Percentiles rank a stretch among this genome's conserved stretches.
Evolutionary conservation across 1,284 basidiomycete genomes (phyloP).

Genomic region (Ganoderma leucocontextum): DNA sequence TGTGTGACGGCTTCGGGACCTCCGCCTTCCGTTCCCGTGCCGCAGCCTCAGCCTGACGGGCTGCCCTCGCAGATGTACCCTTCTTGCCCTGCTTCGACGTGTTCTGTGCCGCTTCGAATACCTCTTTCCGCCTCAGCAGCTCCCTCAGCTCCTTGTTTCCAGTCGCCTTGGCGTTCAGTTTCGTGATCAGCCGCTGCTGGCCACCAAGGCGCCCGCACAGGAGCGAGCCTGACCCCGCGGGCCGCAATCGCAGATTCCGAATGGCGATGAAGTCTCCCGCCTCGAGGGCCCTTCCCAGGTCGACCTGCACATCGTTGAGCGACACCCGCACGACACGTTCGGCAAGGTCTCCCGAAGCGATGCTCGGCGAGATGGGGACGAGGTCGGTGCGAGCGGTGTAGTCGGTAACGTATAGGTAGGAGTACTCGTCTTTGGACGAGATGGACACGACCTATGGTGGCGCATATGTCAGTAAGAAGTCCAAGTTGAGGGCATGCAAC

Average conservation of each 20-base stretch:
- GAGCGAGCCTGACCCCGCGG: conserved; percentile 39
- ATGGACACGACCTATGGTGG: conserved; percentile 55
- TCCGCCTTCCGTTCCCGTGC: neutral
- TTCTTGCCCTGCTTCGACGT: conserved; percentile 24
- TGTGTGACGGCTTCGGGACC: neutral
- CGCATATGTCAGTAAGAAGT: conserved; percentile 5
- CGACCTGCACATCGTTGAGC: conserved; percentile 57
- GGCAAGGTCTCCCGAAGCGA: conserved; percentile 42
- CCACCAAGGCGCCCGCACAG: conserved; percentile 64
- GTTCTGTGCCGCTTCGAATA: conserved; percentile 26
- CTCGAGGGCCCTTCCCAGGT: conserved; percentile 49
- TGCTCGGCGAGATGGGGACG: conserved; percentile 37
- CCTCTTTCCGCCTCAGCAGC: conserved; percentile 43
- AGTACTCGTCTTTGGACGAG: conserved; percentile 43
- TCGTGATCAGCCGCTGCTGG: conserved; percentile 56
- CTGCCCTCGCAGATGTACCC: conserved; percentile 16
- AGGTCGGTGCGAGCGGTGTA: conserved; percentile 64
- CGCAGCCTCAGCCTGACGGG: conserved; percentile 20
- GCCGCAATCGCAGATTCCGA: conserved; percentile 58
- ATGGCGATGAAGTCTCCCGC: conserved; percentile 57
- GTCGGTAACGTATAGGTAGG: conserved; percentile 68
- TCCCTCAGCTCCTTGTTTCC: conserved; percentile 41
- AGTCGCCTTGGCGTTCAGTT: conserved; percentile 50
- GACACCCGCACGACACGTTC: conserved; percentile 63
- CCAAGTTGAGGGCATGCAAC: conserved; percentile 2